Base-by-base conservation (phyloP, 495 filamentous ascomycete genomes). In the Tuber indicum region DNA sequence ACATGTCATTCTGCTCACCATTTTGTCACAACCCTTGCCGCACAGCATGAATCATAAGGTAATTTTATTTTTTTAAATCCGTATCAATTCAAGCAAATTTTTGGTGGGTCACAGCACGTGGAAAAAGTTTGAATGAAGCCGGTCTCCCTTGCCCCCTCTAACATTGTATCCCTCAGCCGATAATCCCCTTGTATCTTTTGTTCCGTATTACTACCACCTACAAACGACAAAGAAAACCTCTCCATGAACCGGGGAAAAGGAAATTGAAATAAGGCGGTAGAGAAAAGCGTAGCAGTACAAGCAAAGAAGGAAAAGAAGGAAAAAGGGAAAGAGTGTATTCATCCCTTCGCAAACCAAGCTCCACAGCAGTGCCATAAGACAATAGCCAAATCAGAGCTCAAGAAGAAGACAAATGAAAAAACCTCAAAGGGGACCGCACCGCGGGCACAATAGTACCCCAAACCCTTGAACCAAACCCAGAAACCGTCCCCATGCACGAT, bases 381-480 rank as follows among this genome's bases (percentile, higher is more conserved):
- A 73, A 75, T 72, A 76, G 71, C 78, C 78, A 77, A 52, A 42
- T 74, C 26, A 76, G 72, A 76, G 79, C 78, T 80, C 77, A 80
- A 80, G 79, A 77, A 80, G 77, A 74, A 80, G 79, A 66, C 58
- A 66, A 66, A 14, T 66, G 58, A 36, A 66, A 36, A 36, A 66
- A 66, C 58, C 16, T 66, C 58, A 66, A 66, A 36, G 58, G 58
- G 36, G 58, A 66, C 58, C 58, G 58, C 58, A 66, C 58, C 58
- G 14, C 26, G 12, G 58, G 58, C 12, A 66, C 58, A 36, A 66
- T 66, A 36, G 58, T 66, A 12, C 74, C 71, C 78, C 77, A 80
- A 74, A 77, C 77, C 74, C 79, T 80, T 62, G 78, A 80, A 74
- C 58, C 58, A 17, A 66, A 66, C 58, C 58, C 58, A 36, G 58